Evolutionary conservation across 169 alveolate genomes (phyloP).

Genomic region (Plasmodium malariae): DNA sequence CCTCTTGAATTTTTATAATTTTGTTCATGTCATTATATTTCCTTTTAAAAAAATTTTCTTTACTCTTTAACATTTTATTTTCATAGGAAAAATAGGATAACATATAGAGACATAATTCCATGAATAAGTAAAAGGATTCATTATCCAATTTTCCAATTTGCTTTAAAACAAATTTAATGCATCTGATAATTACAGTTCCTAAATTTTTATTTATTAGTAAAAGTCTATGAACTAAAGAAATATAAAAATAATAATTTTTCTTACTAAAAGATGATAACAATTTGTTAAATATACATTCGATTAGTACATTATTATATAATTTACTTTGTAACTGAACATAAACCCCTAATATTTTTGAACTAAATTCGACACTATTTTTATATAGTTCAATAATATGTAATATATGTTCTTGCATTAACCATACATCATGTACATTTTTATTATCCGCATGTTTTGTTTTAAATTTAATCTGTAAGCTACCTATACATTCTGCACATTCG

Average conservation of each 20-base stretch:
- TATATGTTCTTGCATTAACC: conserved; percentile 75
- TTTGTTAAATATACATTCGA: conserved; percentile 63
- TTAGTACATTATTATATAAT: conserved; percentile 66
- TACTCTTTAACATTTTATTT: conserved; percentile 49
- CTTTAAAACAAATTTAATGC: conserved; percentile 61
- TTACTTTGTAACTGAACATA: conserved; percentile 74
- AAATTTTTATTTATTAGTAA: conserved; percentile 73
- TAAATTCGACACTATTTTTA: conserved; percentile 59
- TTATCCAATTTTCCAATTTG: conserved; percentile 67
- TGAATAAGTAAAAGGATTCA: conserved; percentile 66
- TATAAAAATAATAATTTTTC: conserved; percentile 60
- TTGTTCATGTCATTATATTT: conserved; percentile 71
- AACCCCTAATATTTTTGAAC: conserved; percentile 61
- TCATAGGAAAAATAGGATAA: conserved; percentile 57
- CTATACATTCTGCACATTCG: conserved; percentile 47
- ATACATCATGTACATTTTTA: conserved; percentile 68
- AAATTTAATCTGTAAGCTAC: conserved; percentile 55
- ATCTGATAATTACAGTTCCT: conserved; percentile 70
- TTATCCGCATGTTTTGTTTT: conserved; percentile 23
- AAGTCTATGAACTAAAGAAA: conserved; percentile 57
- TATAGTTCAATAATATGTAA: conserved; percentile 62
- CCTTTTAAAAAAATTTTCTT: conserved; percentile 72
- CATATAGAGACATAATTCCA: conserved; percentile 67
- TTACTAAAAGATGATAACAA: conserved; percentile 48
- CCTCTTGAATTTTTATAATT: conserved; percentile 38